Evolutionary conservation across 2,329 filamentous ascomycete genomes (phyloP), one percentile per base, ranked within the genome.

Genomic region (Arthroderma sp.): DNA sequence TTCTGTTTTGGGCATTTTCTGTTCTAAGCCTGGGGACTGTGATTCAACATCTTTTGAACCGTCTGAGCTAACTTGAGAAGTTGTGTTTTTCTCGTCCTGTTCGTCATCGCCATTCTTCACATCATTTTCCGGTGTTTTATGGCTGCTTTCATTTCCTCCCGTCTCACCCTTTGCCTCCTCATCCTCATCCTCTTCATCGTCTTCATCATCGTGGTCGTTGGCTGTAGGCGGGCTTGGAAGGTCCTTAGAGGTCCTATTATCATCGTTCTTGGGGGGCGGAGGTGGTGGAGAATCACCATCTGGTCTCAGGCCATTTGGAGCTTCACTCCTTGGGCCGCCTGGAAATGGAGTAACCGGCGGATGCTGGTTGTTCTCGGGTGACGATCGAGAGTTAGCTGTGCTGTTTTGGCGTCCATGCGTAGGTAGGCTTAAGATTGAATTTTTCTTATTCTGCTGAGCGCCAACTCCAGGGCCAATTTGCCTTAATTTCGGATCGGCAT

Each of bases 401-500:
- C 43, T 51, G 35, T 58, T 58, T 33, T 51, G 47, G n/a, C 47
- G 47, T 11, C 47, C 47, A 19, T 51, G 47, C 25, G 47, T 51
- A 28, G 52, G 31, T 19, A 60, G 55, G 44, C 58, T 62, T 28
- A 59, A 41, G n/a, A 54, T 35, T 5, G 57, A 35, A 28, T 58
- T 31, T 44, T 59, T 56, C 25, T 59, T 59, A 47, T 61, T 60
- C 35, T 61, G 58, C 19, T 63, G 55, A 8, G 58, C 60, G 31
- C 60, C 60, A 2, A 62, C 52, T n/a, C 70, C 67, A 7, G 66
- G 70, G 5, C 74, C 72, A 28, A 75, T 64, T 58, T 80, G 78
- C 57, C 83, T 73, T 63, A 82, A 70, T 65, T 82, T 81, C 17
- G 82, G 82, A 68, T 88, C 85, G 2, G 91, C 93, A 68, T 96